These are phyloP conservation scores for Butyriboletus loyo DNA, from an alignment of 768 basidiomycete genomes.

Conservation along the genomic window DNA sequence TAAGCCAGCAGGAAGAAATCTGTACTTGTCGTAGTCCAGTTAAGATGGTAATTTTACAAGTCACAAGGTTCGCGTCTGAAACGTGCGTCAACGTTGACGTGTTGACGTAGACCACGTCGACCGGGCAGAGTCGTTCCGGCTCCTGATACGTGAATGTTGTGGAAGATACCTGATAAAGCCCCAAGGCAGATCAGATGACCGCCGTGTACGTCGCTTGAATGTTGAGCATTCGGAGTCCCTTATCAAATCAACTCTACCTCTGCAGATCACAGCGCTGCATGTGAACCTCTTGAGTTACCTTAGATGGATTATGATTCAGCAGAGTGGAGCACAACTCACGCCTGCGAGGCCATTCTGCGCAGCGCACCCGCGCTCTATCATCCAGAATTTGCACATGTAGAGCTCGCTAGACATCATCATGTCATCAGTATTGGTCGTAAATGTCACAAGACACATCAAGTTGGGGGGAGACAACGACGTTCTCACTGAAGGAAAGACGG, in stretches of 20 bases:
- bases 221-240: background rate
- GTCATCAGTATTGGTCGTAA: background rate
- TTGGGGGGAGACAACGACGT: background rate
- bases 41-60: background rate
- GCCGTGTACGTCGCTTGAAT: background rate
- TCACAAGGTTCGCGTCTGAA: background rate
- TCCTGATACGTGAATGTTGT: background rate
- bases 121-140: background rate
- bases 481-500: background rate
- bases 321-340: background rate
- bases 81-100: background rate
- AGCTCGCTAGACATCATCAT: background rate
- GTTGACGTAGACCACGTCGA: background rate
- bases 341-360: background rate
- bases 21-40: background rate
- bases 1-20: background rate
- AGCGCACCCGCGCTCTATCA: background rate
- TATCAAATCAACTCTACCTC: slow-evolving; percentile 3
- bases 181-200: background rate
- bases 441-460: background rate
- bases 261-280: background rate
- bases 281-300: background rate
- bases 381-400: slow-evolving; percentile 1
- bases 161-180: background rate
- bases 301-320: background rate